Base-by-base conservation (phyloP, 75 land plant genomes). In the Pinus albicaulis region DNA sequence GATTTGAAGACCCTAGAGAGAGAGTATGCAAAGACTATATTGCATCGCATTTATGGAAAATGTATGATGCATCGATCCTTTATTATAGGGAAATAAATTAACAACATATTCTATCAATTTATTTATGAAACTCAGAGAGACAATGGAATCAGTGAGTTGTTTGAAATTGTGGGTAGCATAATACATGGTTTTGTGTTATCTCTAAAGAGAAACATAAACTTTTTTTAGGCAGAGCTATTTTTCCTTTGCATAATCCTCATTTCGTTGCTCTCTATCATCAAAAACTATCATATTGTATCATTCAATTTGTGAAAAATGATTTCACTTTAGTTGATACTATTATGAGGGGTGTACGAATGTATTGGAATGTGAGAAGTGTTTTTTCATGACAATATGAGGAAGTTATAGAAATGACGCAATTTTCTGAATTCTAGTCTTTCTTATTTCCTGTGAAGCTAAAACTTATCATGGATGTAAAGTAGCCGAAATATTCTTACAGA, bases 61-160 rank as follows among this genome's bases (percentile, higher is more conserved):
- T 80, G 59, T 52, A 80, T 80, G 81, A 80, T 82, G 55, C 84
- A 82, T 56, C 68, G 85, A n/a, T 85, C 85, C 19, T 83, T n/a
- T n/a, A n/a, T 83, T 73, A 83, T 83, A 41, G 79, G 85, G 3
- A 82, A 75, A 72, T 79, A 85, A 28, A 83, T 83, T 16, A 82
- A 82, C 79, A 83, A 83, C 69, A 83, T 83, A 44, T 83, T 82
- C 60, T 82, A 82, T 59, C 80, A 74, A 22, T 78, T 78, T 53
- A 74, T 78, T 7, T 78, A 55, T 68, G 80, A 78, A 68, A 79
- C 81, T 23, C 81, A 81, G 74, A 78, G 59, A 36, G 74, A 81
- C 59, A 81, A 81, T 76, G 82, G 82, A 25, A 81, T 81, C 19
- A 78, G 82, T n/a, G 82, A 81, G 60, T 41, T 81, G 34, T 48